Evolutionary conservation across 2,329 filamentous ascomycete genomes (phyloP).

Genomic region (Stagonosporopsis vannaccii): DNA sequence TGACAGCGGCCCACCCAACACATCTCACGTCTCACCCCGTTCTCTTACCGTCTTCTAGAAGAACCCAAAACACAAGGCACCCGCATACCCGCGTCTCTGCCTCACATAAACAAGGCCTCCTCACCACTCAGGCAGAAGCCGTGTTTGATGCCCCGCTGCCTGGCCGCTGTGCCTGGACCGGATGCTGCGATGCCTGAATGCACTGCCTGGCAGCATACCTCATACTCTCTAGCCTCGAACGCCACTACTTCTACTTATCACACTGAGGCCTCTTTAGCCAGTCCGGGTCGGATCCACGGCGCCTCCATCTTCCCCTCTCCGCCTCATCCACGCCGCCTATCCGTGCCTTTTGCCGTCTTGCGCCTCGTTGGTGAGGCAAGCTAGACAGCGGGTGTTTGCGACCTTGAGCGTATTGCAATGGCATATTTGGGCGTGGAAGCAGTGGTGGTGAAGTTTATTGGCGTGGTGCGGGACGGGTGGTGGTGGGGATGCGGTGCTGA

Average conservation of each 20-base stretch:
- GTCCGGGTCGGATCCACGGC: neutral
- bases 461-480: slow-evolving; percentile 7
- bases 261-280: no score
- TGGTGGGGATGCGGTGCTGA: slow-evolving; percentile 6
- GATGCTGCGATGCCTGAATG: neutral
- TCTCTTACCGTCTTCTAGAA: neutral
- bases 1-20: slow-evolving; percentile 7
- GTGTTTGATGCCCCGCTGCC: slow-evolving; percentile 5
- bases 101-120: neutral
- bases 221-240: neutral
- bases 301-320: no score
- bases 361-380: slow-evolving; percentile 4
- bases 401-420: neutral
- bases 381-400: neutral
- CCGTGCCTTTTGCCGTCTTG: neutral
- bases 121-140: neutral
- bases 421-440: neutral
- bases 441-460: neutral
- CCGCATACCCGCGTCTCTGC: neutral
- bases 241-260: neutral
- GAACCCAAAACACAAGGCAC: neutral
- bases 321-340: neutral
- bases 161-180: no score
- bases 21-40: neutral
- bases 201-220: neutral